Percentiles rank a stretch among this genome's conserved stretches.
phyloP scores from a whole-genome alignment of 202 grass and related monocot genomes.

The Hordeum pubiflorum region DNA sequence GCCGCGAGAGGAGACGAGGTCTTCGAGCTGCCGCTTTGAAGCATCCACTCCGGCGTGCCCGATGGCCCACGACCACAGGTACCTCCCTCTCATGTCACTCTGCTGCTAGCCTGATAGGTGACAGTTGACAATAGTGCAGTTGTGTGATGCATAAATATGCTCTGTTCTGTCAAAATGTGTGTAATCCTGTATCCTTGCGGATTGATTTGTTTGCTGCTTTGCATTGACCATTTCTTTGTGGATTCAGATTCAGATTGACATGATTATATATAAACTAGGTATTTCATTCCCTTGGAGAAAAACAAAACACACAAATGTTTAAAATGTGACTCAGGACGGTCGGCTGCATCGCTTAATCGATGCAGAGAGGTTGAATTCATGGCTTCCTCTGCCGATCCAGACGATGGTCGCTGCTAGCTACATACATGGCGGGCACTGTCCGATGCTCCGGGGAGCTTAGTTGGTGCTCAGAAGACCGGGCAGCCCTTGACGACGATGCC shows the following conservation, averaged over 20 bases:
- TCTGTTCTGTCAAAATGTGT: background rate
- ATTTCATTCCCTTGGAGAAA: background rate
- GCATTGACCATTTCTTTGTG: background rate
- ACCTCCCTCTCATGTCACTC: background rate
- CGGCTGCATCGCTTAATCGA: conserved; percentile 10
- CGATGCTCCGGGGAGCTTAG: background rate
- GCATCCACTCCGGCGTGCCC: conserved; percentile 28
- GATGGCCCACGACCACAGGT: background rate
- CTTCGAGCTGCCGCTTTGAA: conserved; percentile 62
- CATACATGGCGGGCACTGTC: background rate
- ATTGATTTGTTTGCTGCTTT: background rate
- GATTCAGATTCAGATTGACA: background rate
- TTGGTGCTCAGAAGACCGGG: conserved; percentile 57
- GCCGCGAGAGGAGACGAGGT: conserved; percentile 50
- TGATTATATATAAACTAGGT: background rate
- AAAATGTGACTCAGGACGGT: background rate
- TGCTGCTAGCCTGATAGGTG: conserved; percentile 1
- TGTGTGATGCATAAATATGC: background rate
- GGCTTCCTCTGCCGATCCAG: background rate
- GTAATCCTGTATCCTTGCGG: background rate
- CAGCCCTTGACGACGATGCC: conserved; percentile 90
- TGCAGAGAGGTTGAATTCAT: background rate
- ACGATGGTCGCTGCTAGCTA: background rate
- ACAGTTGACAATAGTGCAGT: conserved; percentile 6
- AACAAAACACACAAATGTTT: background rate